A percentile compares a stretch with the other conserved stretches of the same genome.
Evolutionary conservation across 805 yeast species (phyloP).

Genomic region (Metschnikowia sp.): DNA sequence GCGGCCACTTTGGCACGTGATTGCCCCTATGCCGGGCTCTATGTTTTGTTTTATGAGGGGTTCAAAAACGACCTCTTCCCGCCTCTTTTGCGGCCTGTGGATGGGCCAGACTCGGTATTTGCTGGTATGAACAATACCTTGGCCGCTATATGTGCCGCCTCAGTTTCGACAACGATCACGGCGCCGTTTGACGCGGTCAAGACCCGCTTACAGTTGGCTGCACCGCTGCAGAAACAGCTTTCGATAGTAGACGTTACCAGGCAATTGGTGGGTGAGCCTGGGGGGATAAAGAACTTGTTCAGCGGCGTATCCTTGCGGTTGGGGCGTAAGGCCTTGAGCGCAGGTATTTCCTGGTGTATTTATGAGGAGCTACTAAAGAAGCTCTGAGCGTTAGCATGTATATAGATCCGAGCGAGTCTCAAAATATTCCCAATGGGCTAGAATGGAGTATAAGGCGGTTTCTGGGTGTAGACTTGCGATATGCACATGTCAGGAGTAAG

Average conservation of each 20-base stretch:
- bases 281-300: constrained; percentile 61
- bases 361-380: constrained; percentile 78
- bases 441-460: no score
- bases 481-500: no score
- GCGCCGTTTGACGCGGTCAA: constrained; percentile 95
- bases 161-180: constrained; percentile 76
- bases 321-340: constrained; percentile 81
- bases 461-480: no score
- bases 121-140: constrained; percentile 45
- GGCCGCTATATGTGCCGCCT: constrained; percentile 79
- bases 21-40: constrained; percentile 95
- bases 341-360: constrained; percentile 96
- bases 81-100: constrained; percentile 10
- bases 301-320: constrained; percentile 82
- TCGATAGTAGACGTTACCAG: constrained; percentile 35
- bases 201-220: constrained; percentile 78
- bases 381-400: background rate
- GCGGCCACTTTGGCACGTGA: constrained; percentile 86
- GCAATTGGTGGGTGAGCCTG: constrained; percentile 41
- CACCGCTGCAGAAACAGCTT: constrained; percentile 36
- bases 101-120: constrained; percentile 8
- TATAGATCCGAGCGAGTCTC: background rate
- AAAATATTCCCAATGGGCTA: no score
- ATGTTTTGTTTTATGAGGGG: constrained; percentile 80
- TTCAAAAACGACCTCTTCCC: constrained; percentile 59